Conservation (phyloP, 148 eudicot species). For the Chenopodium album region DNA sequence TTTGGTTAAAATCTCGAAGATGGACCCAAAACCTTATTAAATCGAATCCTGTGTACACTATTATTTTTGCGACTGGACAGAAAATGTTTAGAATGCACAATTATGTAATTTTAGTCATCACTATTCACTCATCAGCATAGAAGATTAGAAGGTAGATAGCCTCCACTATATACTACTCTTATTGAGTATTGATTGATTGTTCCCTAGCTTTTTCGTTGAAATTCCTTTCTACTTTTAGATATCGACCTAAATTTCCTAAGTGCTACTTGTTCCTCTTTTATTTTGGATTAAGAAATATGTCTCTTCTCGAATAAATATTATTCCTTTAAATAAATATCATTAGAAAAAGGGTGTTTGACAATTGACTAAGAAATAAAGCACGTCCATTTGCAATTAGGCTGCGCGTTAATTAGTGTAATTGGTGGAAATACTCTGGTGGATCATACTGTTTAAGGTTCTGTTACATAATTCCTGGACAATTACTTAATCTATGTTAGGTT, state of each 20-base stretch:
- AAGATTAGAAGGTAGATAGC: neutral
- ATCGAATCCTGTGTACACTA: too few relatives aligned
- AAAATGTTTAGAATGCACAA: neutral
- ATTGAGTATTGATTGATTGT: conserved; percentile 1
- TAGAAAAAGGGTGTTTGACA: neutral
- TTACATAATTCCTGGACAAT: conserved; percentile 32
- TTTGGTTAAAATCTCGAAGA: too few relatives aligned
- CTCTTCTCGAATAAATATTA: conserved; percentile 13
- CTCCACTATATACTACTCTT: neutral
- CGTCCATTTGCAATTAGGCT: neutral
- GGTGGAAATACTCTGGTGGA: conserved; percentile 24
- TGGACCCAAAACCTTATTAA: too few relatives aligned
- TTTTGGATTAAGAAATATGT: neutral
- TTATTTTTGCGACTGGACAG: too few relatives aligned
- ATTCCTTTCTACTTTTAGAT: conserved; percentile 6
- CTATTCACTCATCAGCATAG: neutral
- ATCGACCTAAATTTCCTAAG: conserved; percentile 4
- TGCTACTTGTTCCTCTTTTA: neutral
- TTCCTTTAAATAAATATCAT: neutral
- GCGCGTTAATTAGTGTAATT: neutral
- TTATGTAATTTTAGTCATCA: neutral
- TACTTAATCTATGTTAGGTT: conserved; percentile 6
- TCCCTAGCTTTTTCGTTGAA: conserved; percentile 7
- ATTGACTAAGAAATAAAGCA: neutral
- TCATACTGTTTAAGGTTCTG: conserved; percentile 30